These are phyloP conservation scores for Flaveria sonorensis DNA, from an alignment of 129 eudicot species.

Conservation along the genomic window DNA sequence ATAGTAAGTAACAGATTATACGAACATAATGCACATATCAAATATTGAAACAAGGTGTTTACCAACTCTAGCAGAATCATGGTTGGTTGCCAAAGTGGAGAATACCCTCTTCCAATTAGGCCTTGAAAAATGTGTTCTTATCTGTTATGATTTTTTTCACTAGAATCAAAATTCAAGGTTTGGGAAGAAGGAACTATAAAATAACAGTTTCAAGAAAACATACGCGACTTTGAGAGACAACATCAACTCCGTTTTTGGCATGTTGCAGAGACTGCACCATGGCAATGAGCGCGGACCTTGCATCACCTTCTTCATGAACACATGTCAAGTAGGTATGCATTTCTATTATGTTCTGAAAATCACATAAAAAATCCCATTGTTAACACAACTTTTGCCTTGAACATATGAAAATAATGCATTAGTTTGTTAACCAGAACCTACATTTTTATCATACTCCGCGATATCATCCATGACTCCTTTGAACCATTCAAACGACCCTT, in stretches of 20 bases:
- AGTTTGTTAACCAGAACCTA: constrained; percentile 33
- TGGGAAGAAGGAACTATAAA: neutral
- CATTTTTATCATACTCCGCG: constrained; percentile 72
- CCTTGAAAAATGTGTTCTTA: constrained; percentile 90
- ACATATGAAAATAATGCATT: neutral
- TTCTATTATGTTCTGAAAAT: constrained; percentile 69
- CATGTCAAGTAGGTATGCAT: constrained; percentile 97
- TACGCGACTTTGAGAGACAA: constrained; percentile 95
- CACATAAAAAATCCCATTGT: constrained; percentile 20
- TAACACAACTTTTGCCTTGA: neutral
- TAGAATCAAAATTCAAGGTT: constrained; percentile 6
- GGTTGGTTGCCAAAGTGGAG: constrained; percentile 55
- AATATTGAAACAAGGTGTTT: constrained; percentile 22
- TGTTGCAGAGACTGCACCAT: constrained; percentile 95
- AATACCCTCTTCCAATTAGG: constrained; percentile 96
- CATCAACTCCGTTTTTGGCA: constrained; percentile 94
- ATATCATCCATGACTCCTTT: constrained; percentile 98
- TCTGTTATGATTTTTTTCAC: constrained; percentile 44
- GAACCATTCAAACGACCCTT: constrained; percentile 97
- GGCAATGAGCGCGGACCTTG: constrained; percentile 92
- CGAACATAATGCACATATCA: neutral
- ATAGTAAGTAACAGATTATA: no score
- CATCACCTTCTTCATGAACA: constrained; percentile 98
- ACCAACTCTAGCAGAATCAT: constrained; percentile 65
- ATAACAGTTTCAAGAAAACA: constrained; percentile 10